Conservation (phyloP, 495 filamentous ascomycete species). For the Aspergillus campestris region DNA sequence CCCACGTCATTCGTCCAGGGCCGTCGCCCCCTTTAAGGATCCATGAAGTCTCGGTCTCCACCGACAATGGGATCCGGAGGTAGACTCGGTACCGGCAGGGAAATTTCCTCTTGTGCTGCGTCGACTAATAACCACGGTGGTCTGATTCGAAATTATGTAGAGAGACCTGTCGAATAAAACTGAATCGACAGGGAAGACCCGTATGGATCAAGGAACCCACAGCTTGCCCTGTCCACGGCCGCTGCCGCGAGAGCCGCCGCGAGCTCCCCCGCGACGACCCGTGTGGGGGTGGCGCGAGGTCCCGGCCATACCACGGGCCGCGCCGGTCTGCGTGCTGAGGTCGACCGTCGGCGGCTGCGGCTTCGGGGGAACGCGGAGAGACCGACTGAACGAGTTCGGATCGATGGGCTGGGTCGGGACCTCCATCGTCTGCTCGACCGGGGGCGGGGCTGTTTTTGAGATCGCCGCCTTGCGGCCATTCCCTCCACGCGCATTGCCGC, state of each 20-base stretch:
- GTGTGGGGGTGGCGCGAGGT: constrained; percentile 27
- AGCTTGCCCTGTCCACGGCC: constrained; percentile 43
- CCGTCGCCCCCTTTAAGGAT: constrained; percentile 3
- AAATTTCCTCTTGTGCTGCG: constrained; percentile 9
- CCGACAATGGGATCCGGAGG: constrained; percentile 12
- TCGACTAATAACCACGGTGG: constrained; percentile 15
- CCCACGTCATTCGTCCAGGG: constrained; percentile 12
- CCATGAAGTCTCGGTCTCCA: constrained; percentile 8
- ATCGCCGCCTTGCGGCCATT: constrained; percentile 18
- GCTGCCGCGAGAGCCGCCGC: constrained; percentile 25
- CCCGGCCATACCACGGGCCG: constrained; percentile 29
- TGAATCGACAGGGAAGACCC: constrained; percentile 15
- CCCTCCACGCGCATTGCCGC: constrained; percentile 28
- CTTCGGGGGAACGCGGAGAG: constrained; percentile 21
- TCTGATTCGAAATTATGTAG: constrained; percentile 10
- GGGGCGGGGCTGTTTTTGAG: constrained; percentile 18
- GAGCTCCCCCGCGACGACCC: constrained; percentile 26
- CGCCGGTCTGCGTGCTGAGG: constrained; percentile 28
- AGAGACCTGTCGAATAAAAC: constrained; percentile 14
- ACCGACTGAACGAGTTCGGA: constrained; percentile 46
- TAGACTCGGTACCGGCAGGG: constrained; percentile 12
- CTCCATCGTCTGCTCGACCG: constrained; percentile 26
- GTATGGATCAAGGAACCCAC: constrained; percentile 43
- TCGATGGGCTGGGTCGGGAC: constrained; percentile 46
- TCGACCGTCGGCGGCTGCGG: constrained; percentile 30